A percentile compares a stretch with the other conserved stretches of the same genome.
Conservation (phyloP, 2,329 filamentous ascomycete genomes). For the Scolecobasidium constrictum region DNA sequence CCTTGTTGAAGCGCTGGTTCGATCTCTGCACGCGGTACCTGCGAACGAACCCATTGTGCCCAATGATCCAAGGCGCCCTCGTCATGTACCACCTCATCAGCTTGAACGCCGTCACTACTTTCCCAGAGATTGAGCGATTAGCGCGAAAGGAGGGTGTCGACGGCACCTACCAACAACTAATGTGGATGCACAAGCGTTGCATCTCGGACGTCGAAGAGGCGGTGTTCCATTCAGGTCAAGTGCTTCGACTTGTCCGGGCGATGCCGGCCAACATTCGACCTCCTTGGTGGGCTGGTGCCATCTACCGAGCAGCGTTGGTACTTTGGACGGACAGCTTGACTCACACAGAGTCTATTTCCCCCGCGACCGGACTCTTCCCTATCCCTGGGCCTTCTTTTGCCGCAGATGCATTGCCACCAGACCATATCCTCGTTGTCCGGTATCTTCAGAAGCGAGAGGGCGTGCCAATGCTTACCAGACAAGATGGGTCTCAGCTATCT, state of each 20-base stretch:
- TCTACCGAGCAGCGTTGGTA: slow-evolving; percentile 56
- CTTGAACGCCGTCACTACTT: slow-evolving; percentile 57
- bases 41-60: slow-evolving; percentile 45
- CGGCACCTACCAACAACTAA: slow-evolving; percentile 41
- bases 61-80: slow-evolving; percentile 53
- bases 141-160: slow-evolving; percentile 51
- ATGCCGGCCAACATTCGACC: slow-evolving; percentile 53
- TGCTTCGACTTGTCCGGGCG: slow-evolving; percentile 47
- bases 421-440: slow-evolving; percentile 39
- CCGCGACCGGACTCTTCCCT: slow-evolving; percentile 24
- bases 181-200: slow-evolving; percentile 49
- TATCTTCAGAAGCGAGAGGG: slow-evolving; percentile 45
- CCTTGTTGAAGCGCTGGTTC: slow-evolving; percentile 55
- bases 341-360: slow-evolving; percentile 32
- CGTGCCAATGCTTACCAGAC: slow-evolving; percentile 39
- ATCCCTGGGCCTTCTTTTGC: slow-evolving; percentile 33
- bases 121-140: slow-evolving; percentile 55
- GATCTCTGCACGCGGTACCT: slow-evolving; percentile 47
- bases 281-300: slow-evolving; percentile 59
- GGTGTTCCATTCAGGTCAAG: slow-evolving; percentile 57
- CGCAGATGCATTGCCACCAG: slow-evolving; percentile 38
- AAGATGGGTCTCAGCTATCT: slow-evolving; percentile 35
- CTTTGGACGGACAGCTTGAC: slow-evolving; percentile 52
- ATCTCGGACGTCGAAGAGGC: slow-evolving; percentile 53
- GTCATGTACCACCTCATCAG: slow-evolving; percentile 62